Evolutionary conservation across 2,329 filamentous ascomycete species (phyloP), one percentile per base, ranked within the genome.

Genomic region (Fusarium sp.): DNA sequence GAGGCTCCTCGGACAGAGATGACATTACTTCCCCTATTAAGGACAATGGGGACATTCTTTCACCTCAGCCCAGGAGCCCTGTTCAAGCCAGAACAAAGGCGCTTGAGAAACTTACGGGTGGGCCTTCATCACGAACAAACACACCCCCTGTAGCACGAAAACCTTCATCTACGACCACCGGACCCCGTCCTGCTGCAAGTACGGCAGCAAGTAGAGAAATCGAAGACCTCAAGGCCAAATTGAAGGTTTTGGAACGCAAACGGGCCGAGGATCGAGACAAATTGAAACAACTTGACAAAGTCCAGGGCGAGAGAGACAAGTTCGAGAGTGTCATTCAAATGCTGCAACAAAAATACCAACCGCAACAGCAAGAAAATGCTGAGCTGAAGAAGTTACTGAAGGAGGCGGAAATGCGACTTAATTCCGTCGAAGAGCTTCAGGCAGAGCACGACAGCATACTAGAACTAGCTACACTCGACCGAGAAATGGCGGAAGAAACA

Each of bases 401-500:
- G 77, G 93, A 97, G 75, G 89, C 91, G 1, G 91, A 96, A 78
- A 82, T 86, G 26, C 89, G 89, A 53, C 86, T 95, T 26, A 90
- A 93, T 63, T 81, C 81, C 0, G 85, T 96, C 6, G 93, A 95
- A 75, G 86, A 88, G 35, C 86, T 92, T 60, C 92, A 96, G 79
- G 92, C 93, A 13, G 95, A 98, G 74, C 91, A 97, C 80, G 96
- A 98, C 35, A 89, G 91, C 7, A 90, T 93, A 12, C 84, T 98
- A 78, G 96, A 99, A 82, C 89, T 96, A 82, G 94, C 95, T 12
- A 92, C 93, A 0, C 85, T 99, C 31, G 96, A 99, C 79, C 91
- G 94, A 48, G 95, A 99, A 81, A 97, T 98, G 93, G 96, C 96
- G 0, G 95, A 99, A 81, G 95, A 98, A 82, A 94, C 91, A 47